Conservation (phyloP, 805 yeast genomes). For the Kluyveromyces starmeri region DNA sequence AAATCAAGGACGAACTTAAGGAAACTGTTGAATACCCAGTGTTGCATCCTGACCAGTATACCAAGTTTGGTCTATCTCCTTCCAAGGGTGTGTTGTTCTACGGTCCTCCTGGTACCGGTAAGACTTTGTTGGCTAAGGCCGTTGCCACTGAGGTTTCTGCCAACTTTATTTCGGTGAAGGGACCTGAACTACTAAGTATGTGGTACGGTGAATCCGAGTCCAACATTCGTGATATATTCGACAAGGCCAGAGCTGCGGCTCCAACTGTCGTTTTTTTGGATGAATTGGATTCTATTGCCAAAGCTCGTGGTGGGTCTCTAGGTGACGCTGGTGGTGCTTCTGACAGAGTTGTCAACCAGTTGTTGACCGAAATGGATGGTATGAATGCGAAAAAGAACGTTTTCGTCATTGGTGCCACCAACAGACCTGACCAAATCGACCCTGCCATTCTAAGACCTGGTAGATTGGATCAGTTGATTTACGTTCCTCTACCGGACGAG, state of each 20-base stretch:
- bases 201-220: conserved; percentile 99
- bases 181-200: conserved; percentile 95
- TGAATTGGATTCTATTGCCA: conserved; percentile 96
- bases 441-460: conserved; percentile 99
- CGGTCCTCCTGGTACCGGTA: conserved; percentile 99
- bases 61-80: conserved; percentile 96
- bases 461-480: conserved; percentile 95
- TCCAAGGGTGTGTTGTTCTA: conserved; percentile 97
- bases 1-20: conserved; percentile 91
- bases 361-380: conserved; percentile 98
- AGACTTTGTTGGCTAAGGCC: conserved; percentile 95
- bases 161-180: conserved; percentile 93
- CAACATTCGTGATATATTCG: conserved; percentile 94
- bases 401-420: conserved; percentile 97
- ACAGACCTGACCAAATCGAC: conserved; percentile 98
- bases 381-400: conserved; percentile 99
- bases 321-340: conserved; percentile 98
- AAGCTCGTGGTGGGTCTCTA: conserved; percentile 84
- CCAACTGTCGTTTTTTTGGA: conserved; percentile 98
- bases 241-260: conserved; percentile 98
- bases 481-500: conserved; percentile 98
- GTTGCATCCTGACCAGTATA: conserved; percentile 95
- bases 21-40: conserved; percentile 99
- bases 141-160: conserved; percentile 99
- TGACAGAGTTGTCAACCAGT: conserved; percentile 92